Evolutionary conservation across 768 basidiomycete genomes (phyloP).

Genomic region (Leccinum rimulosum): DNA sequence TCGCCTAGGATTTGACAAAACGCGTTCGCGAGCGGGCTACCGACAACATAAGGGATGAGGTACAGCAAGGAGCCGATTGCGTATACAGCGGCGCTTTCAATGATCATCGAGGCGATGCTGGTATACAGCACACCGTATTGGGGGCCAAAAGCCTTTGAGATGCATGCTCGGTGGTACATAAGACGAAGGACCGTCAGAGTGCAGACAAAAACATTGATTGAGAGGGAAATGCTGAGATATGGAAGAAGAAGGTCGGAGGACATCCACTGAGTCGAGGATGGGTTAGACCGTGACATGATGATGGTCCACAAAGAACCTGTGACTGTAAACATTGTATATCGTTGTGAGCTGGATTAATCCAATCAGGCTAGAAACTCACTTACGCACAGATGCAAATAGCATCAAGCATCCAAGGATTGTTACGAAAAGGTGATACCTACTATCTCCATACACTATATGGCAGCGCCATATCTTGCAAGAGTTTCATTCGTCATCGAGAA

Average conservation of each 20-base stretch:
- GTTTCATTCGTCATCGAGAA: neutral
- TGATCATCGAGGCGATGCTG: conserved; percentile 31
- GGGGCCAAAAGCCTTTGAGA: conserved; percentile 25
- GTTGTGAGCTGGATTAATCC: neutral
- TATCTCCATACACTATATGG: conserved; percentile 30
- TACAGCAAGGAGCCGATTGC: conserved; percentile 32
- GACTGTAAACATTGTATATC: conserved; percentile 12
- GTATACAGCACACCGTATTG: conserved; percentile 28
- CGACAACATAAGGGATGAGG: conserved; percentile 24
- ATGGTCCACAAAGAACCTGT: conserved; percentile 30
- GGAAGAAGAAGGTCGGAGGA: conserved; percentile 33
- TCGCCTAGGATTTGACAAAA: conserved; percentile 32
- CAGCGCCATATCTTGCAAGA: conserved; percentile 31
- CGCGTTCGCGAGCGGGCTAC: conserved; percentile 25
- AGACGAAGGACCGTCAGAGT: conserved; percentile 32
- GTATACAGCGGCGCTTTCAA: conserved; percentile 36
- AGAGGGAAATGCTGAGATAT: conserved; percentile 33
- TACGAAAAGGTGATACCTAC: conserved; percentile 17
- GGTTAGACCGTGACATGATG: conserved; percentile 24
- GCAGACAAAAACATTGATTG: conserved; percentile 31
- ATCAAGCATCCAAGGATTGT: conserved; percentile 17
- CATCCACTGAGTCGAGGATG: conserved; percentile 24
- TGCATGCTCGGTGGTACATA: conserved; percentile 27
- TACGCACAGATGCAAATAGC: conserved; percentile 25
- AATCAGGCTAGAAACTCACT: neutral